Evolutionary conservation across 768 basidiomycete genomes (phyloP).

Genomic region (Lyophyllum atratum): DNA sequence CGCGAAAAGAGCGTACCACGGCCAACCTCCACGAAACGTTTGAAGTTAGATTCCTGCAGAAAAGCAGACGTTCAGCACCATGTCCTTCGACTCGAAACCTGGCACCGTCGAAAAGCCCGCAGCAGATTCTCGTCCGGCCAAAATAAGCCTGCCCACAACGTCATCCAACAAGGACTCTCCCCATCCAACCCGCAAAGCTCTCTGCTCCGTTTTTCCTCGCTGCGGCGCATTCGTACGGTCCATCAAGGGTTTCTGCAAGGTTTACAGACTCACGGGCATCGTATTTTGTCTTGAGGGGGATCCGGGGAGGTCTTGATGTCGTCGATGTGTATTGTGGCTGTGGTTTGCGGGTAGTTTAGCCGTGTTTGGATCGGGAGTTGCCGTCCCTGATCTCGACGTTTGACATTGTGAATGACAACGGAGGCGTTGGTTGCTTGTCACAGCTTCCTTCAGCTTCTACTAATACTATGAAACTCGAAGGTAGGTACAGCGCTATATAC

Average conservation of each 20-base stretch:
- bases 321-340: conserved; percentile 20
- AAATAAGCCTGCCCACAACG: background rate
- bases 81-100: background rate
- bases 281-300: conserved; percentile 33
- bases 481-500: background rate
- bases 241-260: conserved; percentile 10
- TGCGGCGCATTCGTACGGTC: conserved; percentile 15
- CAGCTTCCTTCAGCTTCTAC: background rate
- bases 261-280: conserved; percentile 31
- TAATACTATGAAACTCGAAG: background rate
- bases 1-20: conserved; percentile 59
- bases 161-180: conserved; percentile 13
- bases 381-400: conserved; percentile 5
- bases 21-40: conserved; percentile 98
- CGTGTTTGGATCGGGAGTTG: conserved; percentile 21
- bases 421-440: no score
- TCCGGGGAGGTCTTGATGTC: conserved; percentile 25
- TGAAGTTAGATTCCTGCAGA: conserved; percentile 81
- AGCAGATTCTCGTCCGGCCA: conserved; percentile 2
- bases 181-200: conserved; percentile 26
- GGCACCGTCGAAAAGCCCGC: conserved; percentile 10
- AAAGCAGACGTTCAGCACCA: conserved; percentile 14
- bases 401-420: background rate
- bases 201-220: conserved; percentile 9
- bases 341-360: conserved; percentile 19